These are phyloP conservation scores for Cystofilobasidium ferigula DNA, from an alignment of 768 basidiomycete genomes.

Conservation along the genomic window DNA sequence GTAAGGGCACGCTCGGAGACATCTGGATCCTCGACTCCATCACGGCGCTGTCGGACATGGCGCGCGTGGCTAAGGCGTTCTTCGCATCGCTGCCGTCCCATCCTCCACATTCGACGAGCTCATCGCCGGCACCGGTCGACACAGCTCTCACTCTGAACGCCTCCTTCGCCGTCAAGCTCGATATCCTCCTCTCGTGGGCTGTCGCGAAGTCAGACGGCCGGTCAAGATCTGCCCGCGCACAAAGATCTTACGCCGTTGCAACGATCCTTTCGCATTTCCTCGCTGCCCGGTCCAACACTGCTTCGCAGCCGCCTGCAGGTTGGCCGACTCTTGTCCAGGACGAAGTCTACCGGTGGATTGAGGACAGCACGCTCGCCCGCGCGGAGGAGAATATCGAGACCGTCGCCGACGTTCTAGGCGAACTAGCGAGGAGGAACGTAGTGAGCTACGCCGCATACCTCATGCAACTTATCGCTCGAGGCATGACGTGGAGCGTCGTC, in stretches of 20 bases:
- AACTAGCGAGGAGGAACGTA: constrained; percentile 8
- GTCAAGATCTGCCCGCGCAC: not conserved
- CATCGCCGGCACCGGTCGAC: too few relatives aligned
- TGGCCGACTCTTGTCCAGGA: not conserved
- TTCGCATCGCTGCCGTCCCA: constrained; percentile 5
- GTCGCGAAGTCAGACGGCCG: not conserved
- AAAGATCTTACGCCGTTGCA: constrained; percentile 13
- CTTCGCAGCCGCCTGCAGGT: not conserved
- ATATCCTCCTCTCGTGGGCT: constrained; percentile 27
- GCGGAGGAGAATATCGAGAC: constrained; percentile 10
- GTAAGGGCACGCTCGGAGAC: constrained; percentile 16
- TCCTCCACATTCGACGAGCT: not conserved
- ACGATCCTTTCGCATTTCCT: constrained; percentile 13
- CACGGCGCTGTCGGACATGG: constrained; percentile 11
- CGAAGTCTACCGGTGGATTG: constrained; percentile 17
- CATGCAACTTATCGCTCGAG: constrained; percentile 17
- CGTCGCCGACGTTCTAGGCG: constrained; percentile 21
- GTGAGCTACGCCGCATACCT: constrained; percentile 8
- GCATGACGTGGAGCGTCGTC: not conserved
- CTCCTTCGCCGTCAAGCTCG: constrained; percentile 20
- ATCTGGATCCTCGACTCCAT: constrained; percentile 24
- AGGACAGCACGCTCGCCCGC: constrained; percentile 5
- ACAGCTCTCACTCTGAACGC: not conserved
- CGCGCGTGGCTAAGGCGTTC: constrained; percentile 12
- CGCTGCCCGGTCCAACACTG: not conserved